Base-by-base conservation (phyloP, 2,329 filamentous ascomycete species). In the Chrysoporthe puriensis region DNA sequence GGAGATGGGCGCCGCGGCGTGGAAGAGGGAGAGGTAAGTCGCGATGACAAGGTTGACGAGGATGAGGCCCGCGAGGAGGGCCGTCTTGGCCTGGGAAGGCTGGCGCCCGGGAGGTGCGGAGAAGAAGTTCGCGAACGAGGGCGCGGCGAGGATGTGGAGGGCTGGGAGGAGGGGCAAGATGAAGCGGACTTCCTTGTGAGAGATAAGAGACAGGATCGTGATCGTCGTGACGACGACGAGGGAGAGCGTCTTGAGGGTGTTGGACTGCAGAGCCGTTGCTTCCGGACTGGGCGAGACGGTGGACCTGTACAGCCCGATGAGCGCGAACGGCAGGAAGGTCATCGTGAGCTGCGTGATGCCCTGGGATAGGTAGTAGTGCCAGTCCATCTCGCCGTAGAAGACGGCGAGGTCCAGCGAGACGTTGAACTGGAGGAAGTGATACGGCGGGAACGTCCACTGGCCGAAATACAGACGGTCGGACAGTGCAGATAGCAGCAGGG, bases 161-260 rank as follows among this genome's bases (percentile, higher is more conserved):
- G 90, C 85, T 1, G 96, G 95, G 1, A 98, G 85, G 21, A 99
- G 85, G 1, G 96, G 95, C 74, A 97, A 97, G 72, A 98, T 92
- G 82, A 99, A 99, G 74, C 96, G 93, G 73, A 97, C 92, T 83
- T 99, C 96, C 78, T 99, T 99, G 81, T 99, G 96, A 1, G 93
- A 89, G 72, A 98, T 92, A 59, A 92, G 76, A 1, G 93, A 97
- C 44, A 98, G 85, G 2, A 83, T 78, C 1, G 80, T 76, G 11
- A 91, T 80, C 67, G 90, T 91, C 42, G 87, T 78, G 65, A 90
- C 70, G 54, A 90, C 83, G 8, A 87, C 82, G 42, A 84, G 82
- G 11, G 88, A 83, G 9, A 94, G 80, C 46, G 85, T 84, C 65
- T 83, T 84, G 63, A 83, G 80, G 14, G 85, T 80, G 66, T 81